These are phyloP conservation scores for Hippophae tibetana DNA, from an alignment of 306 rosid species.

Conservation along the genomic window DNA sequence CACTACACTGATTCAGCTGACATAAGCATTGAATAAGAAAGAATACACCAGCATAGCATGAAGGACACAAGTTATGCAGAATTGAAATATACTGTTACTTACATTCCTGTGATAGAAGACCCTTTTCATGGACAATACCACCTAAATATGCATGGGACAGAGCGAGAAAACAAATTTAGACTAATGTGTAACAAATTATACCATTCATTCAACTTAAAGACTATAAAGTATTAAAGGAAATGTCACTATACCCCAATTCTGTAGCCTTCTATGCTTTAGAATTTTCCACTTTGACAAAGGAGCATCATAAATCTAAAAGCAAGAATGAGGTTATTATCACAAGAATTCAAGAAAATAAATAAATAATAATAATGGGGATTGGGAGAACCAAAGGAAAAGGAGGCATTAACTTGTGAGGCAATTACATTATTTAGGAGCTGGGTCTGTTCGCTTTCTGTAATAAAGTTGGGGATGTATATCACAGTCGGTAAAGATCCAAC, in stretches of 20 bases:
- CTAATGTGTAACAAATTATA: conserved; percentile 16
- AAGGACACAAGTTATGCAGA: too few species aligned
- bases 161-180: conserved; percentile 13
- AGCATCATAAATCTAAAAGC: conserved; percentile 54
- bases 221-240: neutral
- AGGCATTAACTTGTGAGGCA: neutral
- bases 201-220: neutral
- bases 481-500: conserved; percentile 63
- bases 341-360: neutral
- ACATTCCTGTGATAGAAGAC: conserved; percentile 77
- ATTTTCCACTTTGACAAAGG: conserved; percentile 70
- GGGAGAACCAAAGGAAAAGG: neutral
- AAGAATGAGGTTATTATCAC: conserved; percentile 9
- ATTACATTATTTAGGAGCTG: conserved; percentile 50
- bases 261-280: conserved; percentile 77
- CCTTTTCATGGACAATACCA: conserved; percentile 87
- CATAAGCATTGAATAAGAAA: too few species aligned
- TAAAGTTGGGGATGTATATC: conserved; percentile 58
- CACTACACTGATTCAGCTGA: too few species aligned
- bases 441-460: conserved; percentile 34
- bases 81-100: conserved; percentile 17
- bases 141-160: conserved; percentile 35
- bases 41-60: too few species aligned
- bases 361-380: neutral
- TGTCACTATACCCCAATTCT: conserved; percentile 68